A percentile compares a stretch with the other conserved stretches of the same genome.
Evolutionary conservation across 805 yeast species (phyloP).

Genomic region (Sugiyamaella valdiviana): DNA sequence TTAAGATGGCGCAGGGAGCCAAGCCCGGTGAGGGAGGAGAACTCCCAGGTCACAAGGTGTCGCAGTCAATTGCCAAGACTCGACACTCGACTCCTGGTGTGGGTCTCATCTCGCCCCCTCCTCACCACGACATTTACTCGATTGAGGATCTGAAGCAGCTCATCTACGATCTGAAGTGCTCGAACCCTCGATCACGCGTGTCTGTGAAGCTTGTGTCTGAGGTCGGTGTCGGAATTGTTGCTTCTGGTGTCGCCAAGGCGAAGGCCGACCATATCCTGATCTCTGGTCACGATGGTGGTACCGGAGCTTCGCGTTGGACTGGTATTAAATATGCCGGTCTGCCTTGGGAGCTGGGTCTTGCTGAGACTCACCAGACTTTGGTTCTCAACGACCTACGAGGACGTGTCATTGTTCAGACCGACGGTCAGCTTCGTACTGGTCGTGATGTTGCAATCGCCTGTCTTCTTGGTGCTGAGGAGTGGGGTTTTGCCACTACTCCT

Average conservation of each 20-base stretch:
- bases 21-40: conserved; percentile 99
- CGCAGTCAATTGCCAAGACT: conserved; percentile 82
- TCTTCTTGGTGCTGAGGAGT: conserved; percentile 94
- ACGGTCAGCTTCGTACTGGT: conserved; percentile 96
- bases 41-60: conserved; percentile 89
- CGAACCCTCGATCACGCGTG: conserved; percentile 95
- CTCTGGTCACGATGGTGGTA: conserved; percentile 99
- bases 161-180: conserved; percentile 91
- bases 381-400: conserved; percentile 95
- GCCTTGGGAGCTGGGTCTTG: conserved; percentile 98
- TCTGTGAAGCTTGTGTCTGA: conserved; percentile 95
- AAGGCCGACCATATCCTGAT: conserved; percentile 94
- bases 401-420: conserved; percentile 93
- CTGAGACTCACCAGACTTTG: conserved; percentile 96
- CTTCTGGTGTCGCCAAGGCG: conserved; percentile 98
- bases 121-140: conserved; percentile 97
- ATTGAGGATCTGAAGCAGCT: conserved; percentile 96
- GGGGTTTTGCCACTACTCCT: conserved; percentile 97
- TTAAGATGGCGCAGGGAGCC: conserved; percentile 99
- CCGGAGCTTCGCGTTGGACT: conserved; percentile 98
- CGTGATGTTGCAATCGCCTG: conserved; percentile 96
- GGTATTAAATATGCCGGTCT: conserved; percentile 96
- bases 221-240: conserved; percentile 98
- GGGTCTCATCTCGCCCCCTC: conserved; percentile 96
- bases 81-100: conserved; percentile 96